A percentile compares a stretch with the other conserved stretches of the same genome.
Evolutionary conservation across 495 filamentous ascomycete genomes (phyloP).

Genomic region (Penicillium pulvis): DNA sequence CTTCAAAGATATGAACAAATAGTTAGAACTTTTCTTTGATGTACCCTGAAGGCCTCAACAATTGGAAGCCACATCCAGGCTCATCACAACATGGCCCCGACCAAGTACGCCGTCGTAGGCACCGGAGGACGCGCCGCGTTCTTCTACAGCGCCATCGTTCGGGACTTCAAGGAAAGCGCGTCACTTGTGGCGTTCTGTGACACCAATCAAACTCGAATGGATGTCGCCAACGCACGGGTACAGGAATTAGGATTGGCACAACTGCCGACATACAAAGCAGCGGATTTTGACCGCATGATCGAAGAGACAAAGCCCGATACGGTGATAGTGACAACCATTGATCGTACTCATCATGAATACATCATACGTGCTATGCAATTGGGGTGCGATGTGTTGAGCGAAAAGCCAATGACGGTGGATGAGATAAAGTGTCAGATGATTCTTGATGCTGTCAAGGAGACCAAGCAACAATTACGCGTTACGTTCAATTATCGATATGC

Average conservation of each 20-base stretch:
- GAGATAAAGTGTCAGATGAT: conserved; percentile 53
- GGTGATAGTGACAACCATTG: conserved; percentile 60
- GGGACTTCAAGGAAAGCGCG: conserved; percentile 48
- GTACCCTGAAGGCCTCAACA: not conserved
- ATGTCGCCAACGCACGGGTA: conserved; percentile 30
- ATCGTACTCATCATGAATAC: conserved; percentile 59
- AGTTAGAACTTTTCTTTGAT: not conserved
- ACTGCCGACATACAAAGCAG: conserved; percentile 52
- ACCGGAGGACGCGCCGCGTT: conserved; percentile 43
- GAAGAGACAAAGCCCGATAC: conserved; percentile 54
- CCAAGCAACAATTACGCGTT: conserved; percentile 27
- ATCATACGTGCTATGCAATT: conserved; percentile 56
- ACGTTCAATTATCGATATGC: conserved; percentile 42
- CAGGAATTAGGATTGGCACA: conserved; percentile 20
- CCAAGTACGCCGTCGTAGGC: conserved; percentile 35
- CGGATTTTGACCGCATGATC: conserved; percentile 57
- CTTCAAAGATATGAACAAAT: conserved; percentile 1
- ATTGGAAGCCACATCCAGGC: not conserved
- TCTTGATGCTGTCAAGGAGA: conserved; percentile 32
- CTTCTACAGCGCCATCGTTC: conserved; percentile 58
- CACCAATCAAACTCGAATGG: conserved; percentile 34
- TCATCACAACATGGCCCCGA: conserved; percentile 11
- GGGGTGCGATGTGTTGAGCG: conserved; percentile 57
- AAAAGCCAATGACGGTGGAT: conserved; percentile 64
- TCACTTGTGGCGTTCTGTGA: conserved; percentile 50